A percentile compares a stretch with the other conserved stretches of the same genome.
Conservation (phyloP, 2,329 filamentous ascomycete genomes). For the Davidsoniella neocaledoniae region DNA sequence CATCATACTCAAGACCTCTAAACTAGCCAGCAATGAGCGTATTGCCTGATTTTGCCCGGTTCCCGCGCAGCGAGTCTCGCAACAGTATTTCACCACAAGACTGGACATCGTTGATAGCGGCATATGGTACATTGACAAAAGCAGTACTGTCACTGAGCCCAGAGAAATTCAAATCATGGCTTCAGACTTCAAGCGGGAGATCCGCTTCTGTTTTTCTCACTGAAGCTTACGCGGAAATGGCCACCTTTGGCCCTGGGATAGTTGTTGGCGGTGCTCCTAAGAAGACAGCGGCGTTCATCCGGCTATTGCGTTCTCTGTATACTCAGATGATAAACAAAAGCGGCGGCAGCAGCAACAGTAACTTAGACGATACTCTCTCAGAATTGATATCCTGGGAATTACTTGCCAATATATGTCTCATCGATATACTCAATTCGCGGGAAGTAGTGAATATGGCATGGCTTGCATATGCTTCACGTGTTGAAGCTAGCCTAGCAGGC, state of each 20-base stretch:
- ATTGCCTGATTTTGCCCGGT: conserved; percentile 59
- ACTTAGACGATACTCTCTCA: conserved; percentile 16
- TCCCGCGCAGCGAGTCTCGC: conserved; percentile 53
- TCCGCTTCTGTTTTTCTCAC: conserved; percentile 41
- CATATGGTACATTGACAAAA: conserved; percentile 55
- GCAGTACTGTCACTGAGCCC: conserved; percentile 45
- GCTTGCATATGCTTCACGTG: conserved; percentile 27
- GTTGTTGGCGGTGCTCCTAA: no score
- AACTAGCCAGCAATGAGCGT: conserved; percentile 19
- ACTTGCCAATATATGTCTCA: conserved; percentile 53
- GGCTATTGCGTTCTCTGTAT: conserved; percentile 46
- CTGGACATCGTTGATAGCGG: conserved; percentile 61
- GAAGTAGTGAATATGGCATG: conserved; percentile 33
- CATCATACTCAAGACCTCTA: no score
- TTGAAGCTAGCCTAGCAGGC: conserved; percentile 39
- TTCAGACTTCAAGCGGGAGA: neutral
- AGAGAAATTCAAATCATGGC: conserved; percentile 31
- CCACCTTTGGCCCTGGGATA: conserved; percentile 20
- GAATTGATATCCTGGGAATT: conserved; percentile 48
- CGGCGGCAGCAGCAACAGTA: conserved; percentile 6
- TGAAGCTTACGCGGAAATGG: conserved; percentile 45
- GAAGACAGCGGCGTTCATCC: conserved; percentile 33
- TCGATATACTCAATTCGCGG: conserved; percentile 36
- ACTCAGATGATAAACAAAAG: conserved; percentile 33
- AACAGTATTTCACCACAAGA: conserved; percentile 49